Evolutionary conservation across 2,329 filamentous ascomycete species (phyloP).

Genomic region (Phaeosphaeria sp.): DNA sequence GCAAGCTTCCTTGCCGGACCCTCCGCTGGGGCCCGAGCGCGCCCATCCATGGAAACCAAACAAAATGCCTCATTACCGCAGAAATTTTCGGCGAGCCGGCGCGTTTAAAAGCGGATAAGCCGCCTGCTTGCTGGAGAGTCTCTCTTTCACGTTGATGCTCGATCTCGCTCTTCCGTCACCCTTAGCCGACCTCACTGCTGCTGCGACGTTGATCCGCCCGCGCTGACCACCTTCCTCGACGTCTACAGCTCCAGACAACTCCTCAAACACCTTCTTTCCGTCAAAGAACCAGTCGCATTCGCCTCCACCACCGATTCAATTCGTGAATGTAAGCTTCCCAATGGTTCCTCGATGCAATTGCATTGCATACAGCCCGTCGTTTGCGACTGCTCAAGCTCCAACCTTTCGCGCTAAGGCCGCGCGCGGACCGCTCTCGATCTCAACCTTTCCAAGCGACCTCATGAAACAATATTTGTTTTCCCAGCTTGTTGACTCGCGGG

Average conservation of each 20-base stretch:
- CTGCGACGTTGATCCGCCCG: constrained; percentile 32
- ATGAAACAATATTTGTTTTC: constrained; percentile 2
- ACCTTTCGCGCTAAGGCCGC: constrained; percentile 23
- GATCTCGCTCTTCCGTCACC: constrained; percentile 34
- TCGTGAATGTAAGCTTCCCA: constrained; percentile 43
- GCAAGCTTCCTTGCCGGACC: constrained; percentile 32
- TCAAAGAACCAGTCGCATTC: constrained; percentile 19
- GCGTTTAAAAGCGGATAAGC: constrained; percentile 39
- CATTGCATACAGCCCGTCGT: constrained; percentile 8
- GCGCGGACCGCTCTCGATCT: constrained; percentile 11
- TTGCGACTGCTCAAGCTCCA: constrained; percentile 15
- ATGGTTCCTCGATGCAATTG: constrained; percentile 24
- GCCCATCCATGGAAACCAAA: constrained; percentile 27
- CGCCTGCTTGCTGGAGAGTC: constrained; percentile 19
- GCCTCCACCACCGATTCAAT: constrained; percentile 23
- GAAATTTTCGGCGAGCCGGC: constrained; percentile 41
- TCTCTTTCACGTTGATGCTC: constrained; percentile 36
- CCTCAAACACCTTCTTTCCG: constrained; percentile 26
- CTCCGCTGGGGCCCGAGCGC: constrained; percentile 36
- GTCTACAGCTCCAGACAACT: constrained; percentile 10
- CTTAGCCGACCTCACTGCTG: constrained; percentile 23
- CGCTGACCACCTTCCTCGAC: constrained; percentile 38
- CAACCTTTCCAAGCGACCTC: constrained; percentile 5
- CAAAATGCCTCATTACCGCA: constrained; percentile 47
- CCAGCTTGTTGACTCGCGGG: not conserved